Base-by-base conservation (phyloP, 148 eudicot genomes). In the Diospyros lotus region DNA sequence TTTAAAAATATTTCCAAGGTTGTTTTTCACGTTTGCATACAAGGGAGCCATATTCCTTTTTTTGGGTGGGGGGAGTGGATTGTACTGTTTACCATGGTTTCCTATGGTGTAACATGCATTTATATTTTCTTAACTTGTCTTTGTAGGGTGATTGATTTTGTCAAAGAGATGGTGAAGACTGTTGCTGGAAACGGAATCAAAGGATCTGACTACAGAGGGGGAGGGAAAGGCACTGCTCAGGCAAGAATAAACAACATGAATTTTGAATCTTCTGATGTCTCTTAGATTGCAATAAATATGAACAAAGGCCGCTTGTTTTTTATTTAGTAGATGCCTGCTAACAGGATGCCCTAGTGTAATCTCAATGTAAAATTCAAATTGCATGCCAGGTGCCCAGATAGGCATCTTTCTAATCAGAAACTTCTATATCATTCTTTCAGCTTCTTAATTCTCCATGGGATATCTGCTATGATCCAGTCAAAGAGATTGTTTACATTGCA, bases 371-470 rank as follows among this genome's bases (percentile, higher is more conserved):
- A 44, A 71, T 28, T 50, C n/a, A 38, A 55, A 39, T 14, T 80
- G 42, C 73, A 68, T 39, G 13, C 9, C 52, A 56, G 64, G 45
- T 46, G 18, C 63, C 58, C 43, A 58, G 28, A 58, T 59, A 9
- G 41, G 44, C 66, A 5, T 63, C 39, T 64, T 45, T 76, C 41
- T 39, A 69, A 18, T 53, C 38, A 9, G 1, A 55, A 12, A 54
- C 66, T 62, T 63, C 58, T 42, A 1, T 15, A 44, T 56, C 6
- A 9, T n/a, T 72, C 71, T 84, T 87, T 78, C 92, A 94, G 98
- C 92, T 92, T 58, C 97, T 94, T 73, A 92, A 94, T 82, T 94
- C 98, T 79, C 98, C 98, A 42, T 94, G 98, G 98, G 98, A 94
- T 86, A 91, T 94, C 63, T 86, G 96, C 80, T 92, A 84, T 84